A percentile compares a stretch with the other conserved stretches of the same genome.
Conservation (phyloP, 805 yeast species). For the Candida ipomoeae region DNA sequence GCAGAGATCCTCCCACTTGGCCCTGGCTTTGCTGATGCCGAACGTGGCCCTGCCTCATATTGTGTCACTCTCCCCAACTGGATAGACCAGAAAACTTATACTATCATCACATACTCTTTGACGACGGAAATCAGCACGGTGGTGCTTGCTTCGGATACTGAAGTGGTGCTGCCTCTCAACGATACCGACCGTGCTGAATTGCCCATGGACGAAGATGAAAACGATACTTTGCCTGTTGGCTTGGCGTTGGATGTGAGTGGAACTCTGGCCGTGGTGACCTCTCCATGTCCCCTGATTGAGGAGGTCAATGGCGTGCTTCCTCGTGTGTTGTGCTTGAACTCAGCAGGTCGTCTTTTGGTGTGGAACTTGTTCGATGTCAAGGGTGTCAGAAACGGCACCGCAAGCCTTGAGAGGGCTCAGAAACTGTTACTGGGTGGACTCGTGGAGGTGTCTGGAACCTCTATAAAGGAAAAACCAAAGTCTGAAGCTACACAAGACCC, state of each 20-base stretch:
- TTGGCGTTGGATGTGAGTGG: constrained; percentile 56
- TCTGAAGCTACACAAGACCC: too few relatives aligned
- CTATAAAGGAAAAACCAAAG: too few relatives aligned
- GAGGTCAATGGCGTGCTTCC: constrained; percentile 57
- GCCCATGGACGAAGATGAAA: constrained; percentile 64
- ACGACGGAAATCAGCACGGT: constrained; percentile 59
- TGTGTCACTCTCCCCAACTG: constrained; percentile 38
- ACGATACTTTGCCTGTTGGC: constrained; percentile 72
- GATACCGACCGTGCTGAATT: constrained; percentile 71
- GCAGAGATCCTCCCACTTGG: constrained; percentile 40
- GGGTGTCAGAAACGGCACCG: constrained; percentile 39
- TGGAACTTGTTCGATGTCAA: constrained; percentile 63
- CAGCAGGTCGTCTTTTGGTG: constrained; percentile 55
- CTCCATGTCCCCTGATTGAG: constrained; percentile 59
- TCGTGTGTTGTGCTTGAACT: constrained; percentile 55
- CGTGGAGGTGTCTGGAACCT: neutral
- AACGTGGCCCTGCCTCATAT: constrained; percentile 47
- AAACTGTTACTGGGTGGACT: neutral
- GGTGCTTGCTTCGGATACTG: constrained; percentile 10
- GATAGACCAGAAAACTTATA: constrained; percentile 26
- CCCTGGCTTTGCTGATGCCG: constrained; percentile 49
- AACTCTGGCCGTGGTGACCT: constrained; percentile 33
- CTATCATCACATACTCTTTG: constrained; percentile 54
- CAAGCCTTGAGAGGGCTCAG: constrained; percentile 9
- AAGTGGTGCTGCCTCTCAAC: constrained; percentile 46